Percentiles rank a stretch among this genome's conserved stretches.
Conservation (phyloP, 176 grass and related monocot species). For the Tuctoria greenei region DNA sequence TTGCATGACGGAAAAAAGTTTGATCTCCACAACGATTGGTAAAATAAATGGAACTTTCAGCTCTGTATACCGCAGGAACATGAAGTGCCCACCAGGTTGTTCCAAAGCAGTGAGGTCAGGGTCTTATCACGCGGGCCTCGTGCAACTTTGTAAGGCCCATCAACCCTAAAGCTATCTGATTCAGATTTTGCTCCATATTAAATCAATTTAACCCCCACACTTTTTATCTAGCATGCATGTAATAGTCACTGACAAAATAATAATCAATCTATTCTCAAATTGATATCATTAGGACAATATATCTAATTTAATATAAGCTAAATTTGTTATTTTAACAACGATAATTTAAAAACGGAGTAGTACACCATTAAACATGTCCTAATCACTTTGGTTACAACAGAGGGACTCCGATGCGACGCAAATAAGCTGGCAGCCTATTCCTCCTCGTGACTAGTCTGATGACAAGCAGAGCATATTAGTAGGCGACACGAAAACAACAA, state of each 20-base stretch:
- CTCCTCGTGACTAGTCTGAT: neutral
- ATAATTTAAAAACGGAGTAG: no score
- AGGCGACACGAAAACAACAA: neutral
- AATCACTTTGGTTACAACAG: neutral
- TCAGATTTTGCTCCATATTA: neutral
- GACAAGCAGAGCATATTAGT: neutral
- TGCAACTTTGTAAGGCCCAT: slow-evolving; percentile 1
- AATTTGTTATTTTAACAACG: no score
- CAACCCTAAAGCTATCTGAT: neutral
- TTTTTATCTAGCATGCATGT: neutral
- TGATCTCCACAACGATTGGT: neutral
- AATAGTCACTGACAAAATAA: neutral
- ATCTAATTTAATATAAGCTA: no score
- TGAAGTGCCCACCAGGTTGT: neutral
- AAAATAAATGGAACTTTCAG: no score
- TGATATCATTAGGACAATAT: no score
- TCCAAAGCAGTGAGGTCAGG: neutral
- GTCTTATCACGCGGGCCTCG: neutral
- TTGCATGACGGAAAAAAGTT: neutral
- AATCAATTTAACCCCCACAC: neutral
- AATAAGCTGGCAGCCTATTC: neutral
- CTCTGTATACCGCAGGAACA: neutral
- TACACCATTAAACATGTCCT: neutral
- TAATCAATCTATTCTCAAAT: neutral
- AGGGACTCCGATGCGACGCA: neutral